phyloP scores from a whole-genome alignment of 148 eudicot genomes.

The Nepenthes gracilis region DNA sequence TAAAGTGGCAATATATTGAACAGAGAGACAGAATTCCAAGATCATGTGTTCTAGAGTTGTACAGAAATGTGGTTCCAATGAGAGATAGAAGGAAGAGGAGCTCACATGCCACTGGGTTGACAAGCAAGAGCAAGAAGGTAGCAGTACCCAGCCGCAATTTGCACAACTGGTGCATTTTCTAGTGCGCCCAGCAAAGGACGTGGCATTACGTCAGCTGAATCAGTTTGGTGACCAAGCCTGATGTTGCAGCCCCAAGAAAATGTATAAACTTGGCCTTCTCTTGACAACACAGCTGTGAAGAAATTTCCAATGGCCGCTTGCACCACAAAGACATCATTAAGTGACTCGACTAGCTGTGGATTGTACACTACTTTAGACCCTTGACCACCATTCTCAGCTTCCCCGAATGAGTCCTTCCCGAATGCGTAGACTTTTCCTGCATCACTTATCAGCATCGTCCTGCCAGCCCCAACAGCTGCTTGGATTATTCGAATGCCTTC shows the following conservation, averaged over 20 bases:
- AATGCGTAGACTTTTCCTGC: slow-evolving; percentile 67
- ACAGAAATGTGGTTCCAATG: slow-evolving; percentile 18
- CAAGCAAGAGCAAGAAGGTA: slow-evolving; percentile 89
- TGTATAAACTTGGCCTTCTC: slow-evolving; percentile 88
- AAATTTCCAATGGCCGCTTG: slow-evolving; percentile 88
- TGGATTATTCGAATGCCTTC: slow-evolving; percentile 87
- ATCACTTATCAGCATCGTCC: slow-evolving; percentile 83
- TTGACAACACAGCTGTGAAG: slow-evolving; percentile 85
- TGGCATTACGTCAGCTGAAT: slow-evolving; percentile 53
- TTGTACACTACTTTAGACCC: slow-evolving; percentile 44
- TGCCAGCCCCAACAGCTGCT: slow-evolving; percentile 83
- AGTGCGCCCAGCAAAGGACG: slow-evolving; percentile 68
- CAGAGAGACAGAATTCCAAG: slow-evolving; percentile 7
- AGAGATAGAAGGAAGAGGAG: background rate
- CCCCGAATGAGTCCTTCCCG: slow-evolving; percentile 82
- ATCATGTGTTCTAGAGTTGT: too few species aligned
- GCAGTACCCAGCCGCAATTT: slow-evolving; percentile 86
- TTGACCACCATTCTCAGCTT: slow-evolving; percentile 51
- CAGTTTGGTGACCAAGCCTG: slow-evolving; percentile 76
- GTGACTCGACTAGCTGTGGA: slow-evolving; percentile 71
- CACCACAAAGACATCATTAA: slow-evolving; percentile 80
- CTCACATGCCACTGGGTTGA: slow-evolving; percentile 91
- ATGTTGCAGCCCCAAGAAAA: slow-evolving; percentile 88
- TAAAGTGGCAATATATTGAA: too few species aligned
- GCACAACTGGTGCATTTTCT: slow-evolving; percentile 71